Conservation (phyloP, 805 yeast species). For the Ogataea allantospora region DNA sequence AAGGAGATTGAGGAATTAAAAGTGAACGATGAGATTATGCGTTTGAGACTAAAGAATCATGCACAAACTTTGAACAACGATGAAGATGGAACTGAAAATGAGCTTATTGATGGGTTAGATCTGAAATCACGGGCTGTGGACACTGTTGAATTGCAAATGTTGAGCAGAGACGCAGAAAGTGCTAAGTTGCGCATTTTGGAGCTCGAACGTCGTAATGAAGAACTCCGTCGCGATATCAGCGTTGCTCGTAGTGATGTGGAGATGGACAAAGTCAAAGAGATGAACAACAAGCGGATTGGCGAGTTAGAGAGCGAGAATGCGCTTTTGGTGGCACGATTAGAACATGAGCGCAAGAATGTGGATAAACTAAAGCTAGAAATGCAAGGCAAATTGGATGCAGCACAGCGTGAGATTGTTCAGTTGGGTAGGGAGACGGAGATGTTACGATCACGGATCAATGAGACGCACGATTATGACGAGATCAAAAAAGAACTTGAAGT, state of each 20-base stretch:
- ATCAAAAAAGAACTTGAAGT: slow-evolving; percentile 73
- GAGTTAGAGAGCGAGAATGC: slow-evolving; percentile 72
- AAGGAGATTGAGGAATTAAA: slow-evolving; percentile 62
- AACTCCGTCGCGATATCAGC: slow-evolving; percentile 64
- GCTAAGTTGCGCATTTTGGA: slow-evolving; percentile 66
- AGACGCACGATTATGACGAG: slow-evolving; percentile 73
- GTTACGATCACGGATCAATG: slow-evolving; percentile 48
- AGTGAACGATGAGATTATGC: slow-evolving; percentile 62
- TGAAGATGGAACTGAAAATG: slow-evolving; percentile 20
- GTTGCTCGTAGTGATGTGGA: slow-evolving; percentile 46
- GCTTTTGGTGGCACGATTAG: slow-evolving; percentile 54
- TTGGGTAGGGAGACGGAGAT: slow-evolving; percentile 48
- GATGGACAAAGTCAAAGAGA: slow-evolving; percentile 42
- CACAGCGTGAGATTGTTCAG: slow-evolving; percentile 46
- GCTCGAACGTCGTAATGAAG: slow-evolving; percentile 76
- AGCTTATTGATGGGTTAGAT: slow-evolving; percentile 5
- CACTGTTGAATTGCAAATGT: slow-evolving; percentile 57
- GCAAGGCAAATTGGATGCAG: slow-evolving; percentile 34
- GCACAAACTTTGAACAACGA: slow-evolving; percentile 40
- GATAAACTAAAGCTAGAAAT: slow-evolving; percentile 26
- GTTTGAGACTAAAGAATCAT: slow-evolving; percentile 52
- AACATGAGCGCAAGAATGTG: slow-evolving; percentile 41
- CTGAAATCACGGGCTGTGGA: slow-evolving; percentile 33
- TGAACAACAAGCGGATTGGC: slow-evolving; percentile 43
- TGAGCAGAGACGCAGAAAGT: slow-evolving; percentile 73